These are phyloP conservation scores for Colletotrichum sp. DNA, from an alignment of 2,329 filamentous ascomycete genomes.

Conservation along the genomic window DNA sequence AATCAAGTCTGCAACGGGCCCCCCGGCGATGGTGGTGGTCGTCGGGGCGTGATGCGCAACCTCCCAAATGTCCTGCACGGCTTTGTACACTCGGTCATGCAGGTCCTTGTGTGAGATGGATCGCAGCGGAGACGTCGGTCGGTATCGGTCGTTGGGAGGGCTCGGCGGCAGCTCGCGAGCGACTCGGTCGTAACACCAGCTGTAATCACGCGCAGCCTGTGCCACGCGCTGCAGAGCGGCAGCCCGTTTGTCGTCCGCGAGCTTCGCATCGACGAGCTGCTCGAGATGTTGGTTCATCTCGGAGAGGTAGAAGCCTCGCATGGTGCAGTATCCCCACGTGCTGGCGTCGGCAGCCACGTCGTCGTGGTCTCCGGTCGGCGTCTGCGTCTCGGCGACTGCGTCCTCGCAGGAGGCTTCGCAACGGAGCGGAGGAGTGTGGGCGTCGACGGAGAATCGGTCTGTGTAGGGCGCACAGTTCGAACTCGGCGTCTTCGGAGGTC, in stretches of 20 bases:
- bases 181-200: neutral
- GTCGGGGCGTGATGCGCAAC: neutral
- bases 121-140: neutral
- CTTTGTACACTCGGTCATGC: neutral
- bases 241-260: neutral
- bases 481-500: neutral
- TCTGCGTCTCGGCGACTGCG: neutral
- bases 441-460: accelerated
- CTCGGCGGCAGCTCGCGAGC: neutral
- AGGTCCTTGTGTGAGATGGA: neutral
- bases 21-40: neutral
- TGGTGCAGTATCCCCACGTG: neutral
- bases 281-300: neutral
- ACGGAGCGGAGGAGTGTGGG: neutral
- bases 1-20: neutral
- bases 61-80: neutral
- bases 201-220: neutral
- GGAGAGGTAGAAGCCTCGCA: neutral
- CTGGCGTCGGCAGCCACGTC: neutral
- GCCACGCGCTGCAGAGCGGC: neutral
- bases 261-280: neutral
- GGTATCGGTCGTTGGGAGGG: neutral
- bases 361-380: neutral
- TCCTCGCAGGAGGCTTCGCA: neutral
- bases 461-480: neutral